Percentiles rank a stretch among this genome's conserved stretches.
Conservation (phyloP, 768 basidiomycete genomes). For the Tricholoma furcatifolium region DNA sequence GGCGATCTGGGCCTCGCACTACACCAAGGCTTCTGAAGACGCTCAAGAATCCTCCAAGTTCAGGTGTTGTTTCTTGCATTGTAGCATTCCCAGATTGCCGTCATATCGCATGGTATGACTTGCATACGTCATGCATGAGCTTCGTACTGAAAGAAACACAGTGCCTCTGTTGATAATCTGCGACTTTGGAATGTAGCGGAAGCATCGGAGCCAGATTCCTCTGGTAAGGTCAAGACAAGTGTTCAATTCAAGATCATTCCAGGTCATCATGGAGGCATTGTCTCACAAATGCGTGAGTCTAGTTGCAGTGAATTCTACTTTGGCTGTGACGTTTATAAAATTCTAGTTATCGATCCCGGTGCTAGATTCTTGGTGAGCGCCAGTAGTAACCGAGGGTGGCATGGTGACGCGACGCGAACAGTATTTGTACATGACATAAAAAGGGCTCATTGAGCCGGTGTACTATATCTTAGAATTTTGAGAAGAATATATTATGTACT, state of each 20-base stretch:
- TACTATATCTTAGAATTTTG: too few relatives aligned
- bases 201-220: conserved; percentile 63
- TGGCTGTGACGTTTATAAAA: conserved; percentile 16
- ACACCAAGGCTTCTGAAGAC: conserved; percentile 82
- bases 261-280: conserved; percentile 92
- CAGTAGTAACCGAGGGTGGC: conserved; percentile 93
- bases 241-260: conserved; percentile 94
- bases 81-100: conserved; percentile 89
- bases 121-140: neutral
- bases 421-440: conserved; percentile 92
- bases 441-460: conserved; percentile 24
- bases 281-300: conserved; percentile 87
- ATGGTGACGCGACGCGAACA: conserved; percentile 86
- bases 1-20: conserved; percentile 54
- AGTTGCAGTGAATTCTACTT: neutral
- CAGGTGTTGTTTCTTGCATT: conserved; percentile 90
- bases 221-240: conserved; percentile 59
- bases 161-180: conserved; percentile 91
- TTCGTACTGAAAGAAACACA: conserved; percentile 25
- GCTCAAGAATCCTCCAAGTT: conserved; percentile 82
- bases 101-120: conserved; percentile 83
- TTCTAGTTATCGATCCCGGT: conserved; percentile 79
- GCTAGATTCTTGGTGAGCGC: conserved; percentile 86
- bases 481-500: too few relatives aligned
- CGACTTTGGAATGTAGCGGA: conserved; percentile 91